These are phyloP conservation scores for Bacidia gigantensis DNA, from an alignment of 495 filamentous ascomycete species.

Conservation along the genomic window DNA sequence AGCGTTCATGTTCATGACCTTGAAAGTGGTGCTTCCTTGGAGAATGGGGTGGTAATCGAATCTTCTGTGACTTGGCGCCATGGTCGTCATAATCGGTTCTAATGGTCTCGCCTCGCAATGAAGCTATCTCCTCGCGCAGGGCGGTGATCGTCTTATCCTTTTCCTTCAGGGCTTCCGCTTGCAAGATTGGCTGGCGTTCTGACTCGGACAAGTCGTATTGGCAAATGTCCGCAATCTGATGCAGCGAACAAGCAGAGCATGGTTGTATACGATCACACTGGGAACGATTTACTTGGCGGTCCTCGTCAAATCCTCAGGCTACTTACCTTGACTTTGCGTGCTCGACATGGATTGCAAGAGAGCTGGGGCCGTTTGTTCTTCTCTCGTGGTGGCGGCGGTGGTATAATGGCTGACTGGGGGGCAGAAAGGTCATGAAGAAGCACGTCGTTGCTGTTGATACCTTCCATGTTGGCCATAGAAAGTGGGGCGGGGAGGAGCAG, in stretches of 20 bases:
- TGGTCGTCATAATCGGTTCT: slow-evolving; percentile 16
- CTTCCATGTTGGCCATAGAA: not conserved
- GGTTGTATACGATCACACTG: slow-evolving; percentile 37
- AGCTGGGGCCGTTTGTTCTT: slow-evolving; percentile 18
- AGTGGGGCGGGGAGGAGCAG: not conserved
- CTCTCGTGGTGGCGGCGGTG: slow-evolving; percentile 10
- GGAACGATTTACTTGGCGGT: not conserved
- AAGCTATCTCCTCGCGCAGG: slow-evolving; percentile 17
- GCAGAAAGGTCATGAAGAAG: slow-evolving; percentile 1
- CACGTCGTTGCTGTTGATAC: not conserved
- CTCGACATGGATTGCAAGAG: slow-evolving; percentile 17
- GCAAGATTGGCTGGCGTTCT: slow-evolving; percentile 27
- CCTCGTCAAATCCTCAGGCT: not conserved
- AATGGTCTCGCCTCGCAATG: slow-evolving; percentile 16
- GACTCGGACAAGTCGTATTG: slow-evolving; percentile 31
- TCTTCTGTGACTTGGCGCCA: slow-evolving; percentile 9
- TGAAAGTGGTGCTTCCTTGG: slow-evolving; percentile 19
- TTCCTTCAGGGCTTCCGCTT: slow-evolving; percentile 23
- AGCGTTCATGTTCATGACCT: slow-evolving; percentile 24
- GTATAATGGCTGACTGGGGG: not conserved
- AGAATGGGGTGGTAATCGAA: slow-evolving; percentile 14
- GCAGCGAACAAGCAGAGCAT: slow-evolving; percentile 33
- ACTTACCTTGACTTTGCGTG: slow-evolving; percentile 16
- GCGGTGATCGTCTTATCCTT: slow-evolving; percentile 17
- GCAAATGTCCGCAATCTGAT: slow-evolving; percentile 31